phyloP scores from a whole-genome alignment of 2,329 filamentous ascomycete species.

The Paracoccidioides brasiliensis region DNA sequence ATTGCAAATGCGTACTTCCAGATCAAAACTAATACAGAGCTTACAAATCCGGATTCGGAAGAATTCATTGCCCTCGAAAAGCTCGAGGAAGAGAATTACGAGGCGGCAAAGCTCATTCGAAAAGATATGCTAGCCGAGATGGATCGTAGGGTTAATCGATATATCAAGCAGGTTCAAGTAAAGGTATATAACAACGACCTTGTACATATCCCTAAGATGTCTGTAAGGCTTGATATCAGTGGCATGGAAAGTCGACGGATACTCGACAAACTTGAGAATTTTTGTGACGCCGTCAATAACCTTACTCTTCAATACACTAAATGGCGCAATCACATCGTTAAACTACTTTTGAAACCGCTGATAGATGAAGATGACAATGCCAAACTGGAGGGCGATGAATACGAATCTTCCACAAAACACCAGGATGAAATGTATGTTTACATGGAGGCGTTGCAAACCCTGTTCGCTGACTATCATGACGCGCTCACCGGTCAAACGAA shows the following conservation, averaged over 20 bases:
- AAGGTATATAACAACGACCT: constrained; percentile 44
- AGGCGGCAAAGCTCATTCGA: constrained; percentile 62
- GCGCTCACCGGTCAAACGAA: constrained; percentile 68
- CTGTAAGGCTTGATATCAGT: constrained; percentile 37
- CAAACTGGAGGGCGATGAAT: constrained; percentile 78
- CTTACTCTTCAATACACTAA: constrained; percentile 59
- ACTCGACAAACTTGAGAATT: constrained; percentile 50
- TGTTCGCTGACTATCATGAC: constrained; percentile 65
- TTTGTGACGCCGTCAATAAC: constrained; percentile 54
- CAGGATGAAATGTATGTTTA: constrained; percentile 87
- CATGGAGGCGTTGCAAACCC: constrained; percentile 60
- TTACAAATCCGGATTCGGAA: constrained; percentile 53
- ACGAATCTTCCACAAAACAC: constrained; percentile 70
- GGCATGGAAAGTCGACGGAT: constrained; percentile 63
- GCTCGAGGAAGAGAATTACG: constrained; percentile 60
- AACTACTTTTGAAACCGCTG: constrained; percentile 58
- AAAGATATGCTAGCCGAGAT: constrained; percentile 58
- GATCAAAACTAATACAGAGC: constrained; percentile 56
- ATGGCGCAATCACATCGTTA: constrained; percentile 61
- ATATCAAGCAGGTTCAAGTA: constrained; percentile 50
- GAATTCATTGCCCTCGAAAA: constrained; percentile 54
- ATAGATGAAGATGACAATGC: constrained; percentile 68
- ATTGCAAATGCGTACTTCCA: constrained; percentile 73
- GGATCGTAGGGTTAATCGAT: constrained; percentile 44
- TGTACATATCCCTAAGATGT: constrained; percentile 50